Conservation (phyloP, 2,329 filamentous ascomycete species). For the Fusarium globosum region DNA sequence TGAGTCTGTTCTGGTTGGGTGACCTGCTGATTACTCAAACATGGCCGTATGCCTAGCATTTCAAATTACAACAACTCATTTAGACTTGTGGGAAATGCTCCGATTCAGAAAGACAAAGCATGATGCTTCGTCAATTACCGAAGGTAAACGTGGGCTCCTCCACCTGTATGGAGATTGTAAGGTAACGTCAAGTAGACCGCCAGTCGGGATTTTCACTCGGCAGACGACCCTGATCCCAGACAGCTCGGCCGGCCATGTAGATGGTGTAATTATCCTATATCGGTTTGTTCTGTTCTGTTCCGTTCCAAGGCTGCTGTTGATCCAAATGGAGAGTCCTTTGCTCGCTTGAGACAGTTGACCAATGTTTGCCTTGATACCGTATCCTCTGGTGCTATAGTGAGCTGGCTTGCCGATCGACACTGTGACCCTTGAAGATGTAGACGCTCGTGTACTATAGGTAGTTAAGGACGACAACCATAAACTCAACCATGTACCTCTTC, state of each 20-base stretch:
- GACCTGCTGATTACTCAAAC: background rate
- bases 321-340: conserved; percentile 8
- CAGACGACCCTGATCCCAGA: conserved; percentile 29
- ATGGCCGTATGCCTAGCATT: conserved; percentile 14
- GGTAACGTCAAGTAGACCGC: conserved; percentile 33
- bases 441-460: background rate
- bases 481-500: background rate
- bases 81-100: conserved; percentile 24
- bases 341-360: conserved; percentile 20
- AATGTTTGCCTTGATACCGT: conserved; percentile 27
- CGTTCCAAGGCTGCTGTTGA: conserved; percentile 11
- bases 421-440: conserved; percentile 24
- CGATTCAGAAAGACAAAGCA: conserved; percentile 15
- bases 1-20: background rate
- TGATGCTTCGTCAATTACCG: conserved; percentile 25
- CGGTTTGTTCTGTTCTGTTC: conserved; percentile 10
- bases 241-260: conserved; percentile 7
- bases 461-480: background rate
- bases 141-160: conserved; percentile 16
- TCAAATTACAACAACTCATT: conserved; percentile 5
- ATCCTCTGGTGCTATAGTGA: conserved; percentile 13
- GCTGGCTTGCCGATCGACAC: conserved; percentile 25
- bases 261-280: background rate
- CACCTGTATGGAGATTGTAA: conserved; percentile 23
- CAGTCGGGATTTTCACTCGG: conserved; percentile 38